These are phyloP conservation scores for Filobasidium uniguttulatum DNA, from an alignment of 1,284 basidiomycete species.

Conservation along the genomic window DNA sequence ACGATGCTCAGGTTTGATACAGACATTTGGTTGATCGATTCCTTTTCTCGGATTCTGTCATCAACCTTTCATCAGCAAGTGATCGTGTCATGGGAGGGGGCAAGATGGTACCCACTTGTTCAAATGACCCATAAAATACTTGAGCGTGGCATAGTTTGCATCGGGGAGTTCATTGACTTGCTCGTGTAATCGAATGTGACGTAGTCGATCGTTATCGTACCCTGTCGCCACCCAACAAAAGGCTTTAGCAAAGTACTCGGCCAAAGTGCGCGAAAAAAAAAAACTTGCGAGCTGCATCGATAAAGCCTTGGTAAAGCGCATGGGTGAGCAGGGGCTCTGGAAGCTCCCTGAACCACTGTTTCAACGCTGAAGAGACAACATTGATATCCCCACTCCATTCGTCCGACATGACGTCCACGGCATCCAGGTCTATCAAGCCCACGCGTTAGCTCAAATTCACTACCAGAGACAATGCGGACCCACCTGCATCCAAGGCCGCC, in stretches of 20 bases:
- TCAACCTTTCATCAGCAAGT: conserved; percentile 6
- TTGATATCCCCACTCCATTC: conserved; percentile 93
- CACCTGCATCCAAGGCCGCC: conserved; percentile 72
- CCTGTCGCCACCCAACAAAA: conserved; percentile 47
- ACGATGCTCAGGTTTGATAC: conserved; percentile 89
- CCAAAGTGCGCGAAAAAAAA: not conserved
- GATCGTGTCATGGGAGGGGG: not conserved
- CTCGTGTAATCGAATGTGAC: conserved; percentile 91
- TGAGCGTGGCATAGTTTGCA: conserved; percentile 93
- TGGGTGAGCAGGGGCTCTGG: conserved; percentile 86
- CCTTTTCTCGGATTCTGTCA: conserved; percentile 56
- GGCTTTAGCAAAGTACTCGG: not conserved
- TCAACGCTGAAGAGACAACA: conserved; percentile 82
- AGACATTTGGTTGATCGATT: conserved; percentile 79
- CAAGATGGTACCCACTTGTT: conserved; percentile 48
- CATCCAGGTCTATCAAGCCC: conserved; percentile 55
- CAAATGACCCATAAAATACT: conserved; percentile 88
- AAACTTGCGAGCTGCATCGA: conserved; percentile 80
- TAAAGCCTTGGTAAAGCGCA: conserved; percentile 73
- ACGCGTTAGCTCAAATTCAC: not conserved
- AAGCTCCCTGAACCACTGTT: conserved; percentile 91
- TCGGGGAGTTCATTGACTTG: conserved; percentile 95
- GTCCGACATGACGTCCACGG: conserved; percentile 67
- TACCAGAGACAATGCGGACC: conserved; percentile 19
- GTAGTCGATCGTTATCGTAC: conserved; percentile 80